These are phyloP conservation scores for Samsoniella hepiali DNA, from an alignment of 2,329 filamentous ascomycete genomes.

Conservation along the genomic window DNA sequence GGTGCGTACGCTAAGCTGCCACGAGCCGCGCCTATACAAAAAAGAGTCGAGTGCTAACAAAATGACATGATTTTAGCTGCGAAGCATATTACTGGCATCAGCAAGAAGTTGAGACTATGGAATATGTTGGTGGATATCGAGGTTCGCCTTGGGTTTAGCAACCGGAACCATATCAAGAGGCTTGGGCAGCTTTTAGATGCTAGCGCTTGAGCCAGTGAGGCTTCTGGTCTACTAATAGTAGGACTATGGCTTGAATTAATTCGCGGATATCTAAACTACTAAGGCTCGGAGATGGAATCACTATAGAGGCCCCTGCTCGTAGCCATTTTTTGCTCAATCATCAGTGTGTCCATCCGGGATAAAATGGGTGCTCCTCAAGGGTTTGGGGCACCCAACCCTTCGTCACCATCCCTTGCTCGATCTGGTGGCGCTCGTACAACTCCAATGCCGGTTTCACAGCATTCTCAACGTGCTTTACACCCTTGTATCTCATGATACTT, in stretches of 20 bases:
- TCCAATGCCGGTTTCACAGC: conserved; percentile 64
- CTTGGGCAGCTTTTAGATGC: conserved; percentile 4
- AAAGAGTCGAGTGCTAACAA: not conserved
- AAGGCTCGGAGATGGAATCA: too few species aligned
- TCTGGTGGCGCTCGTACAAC: conserved; percentile 31
- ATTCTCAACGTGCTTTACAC: conserved; percentile 76
- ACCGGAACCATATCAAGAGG: not conserved
- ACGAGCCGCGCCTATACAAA: not conserved
- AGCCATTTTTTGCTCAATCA: too few species aligned
- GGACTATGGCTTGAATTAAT: too few species aligned
- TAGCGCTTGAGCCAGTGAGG: too few species aligned
- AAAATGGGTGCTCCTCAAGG: conserved; percentile 72
- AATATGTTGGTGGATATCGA: conserved; percentile 10
- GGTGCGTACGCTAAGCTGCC: not conserved
- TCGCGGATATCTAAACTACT: too few species aligned
- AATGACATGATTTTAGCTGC: not conserved
- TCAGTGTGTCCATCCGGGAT: conserved; percentile 59
- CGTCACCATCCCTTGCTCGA: too few species aligned
- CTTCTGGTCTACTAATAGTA: too few species aligned
- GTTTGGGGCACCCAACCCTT: conserved; percentile 50
- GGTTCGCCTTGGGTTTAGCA: not conserved
- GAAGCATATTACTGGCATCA: conserved; percentile 6
- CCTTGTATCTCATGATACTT: conserved; percentile 74
- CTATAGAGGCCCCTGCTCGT: too few species aligned
- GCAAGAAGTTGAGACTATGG: conserved; percentile 5